Percentiles rank a stretch among this genome's conserved stretches.
Conservation (phyloP, 441 rosid genomes). For the Eugenia klotzschiana region DNA sequence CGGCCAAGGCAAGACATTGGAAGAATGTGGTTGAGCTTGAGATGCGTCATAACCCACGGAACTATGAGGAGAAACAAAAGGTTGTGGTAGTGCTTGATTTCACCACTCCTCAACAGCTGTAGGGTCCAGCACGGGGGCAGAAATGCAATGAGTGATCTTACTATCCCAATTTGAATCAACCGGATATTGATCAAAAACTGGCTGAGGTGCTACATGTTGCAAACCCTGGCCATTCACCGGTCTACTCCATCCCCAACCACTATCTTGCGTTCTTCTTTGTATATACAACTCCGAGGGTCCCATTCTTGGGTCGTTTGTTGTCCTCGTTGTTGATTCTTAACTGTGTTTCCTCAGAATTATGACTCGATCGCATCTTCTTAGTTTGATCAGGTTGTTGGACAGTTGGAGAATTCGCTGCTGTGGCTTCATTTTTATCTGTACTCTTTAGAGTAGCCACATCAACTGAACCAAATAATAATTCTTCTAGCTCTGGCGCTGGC, state of each 20-base stretch:
- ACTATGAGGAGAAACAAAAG: background rate
- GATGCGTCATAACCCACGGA: background rate
- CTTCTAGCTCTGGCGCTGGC: constrained; percentile 1
- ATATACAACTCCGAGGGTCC: background rate
- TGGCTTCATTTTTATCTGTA: background rate
- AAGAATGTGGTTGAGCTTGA: background rate
- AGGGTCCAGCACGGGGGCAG: background rate
- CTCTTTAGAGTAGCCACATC: background rate
- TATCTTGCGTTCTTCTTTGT: background rate
- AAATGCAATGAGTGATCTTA: background rate
- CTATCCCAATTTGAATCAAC: background rate
- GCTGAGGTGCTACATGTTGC: background rate
- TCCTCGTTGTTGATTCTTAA: background rate
- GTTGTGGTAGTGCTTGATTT: background rate
- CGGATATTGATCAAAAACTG: background rate
- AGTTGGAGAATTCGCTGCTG: background rate
- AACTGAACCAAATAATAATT: constrained; percentile 11
- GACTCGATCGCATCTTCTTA: constrained; percentile 1
- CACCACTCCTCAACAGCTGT: background rate
- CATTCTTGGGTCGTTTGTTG: background rate
- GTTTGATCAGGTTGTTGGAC: background rate
- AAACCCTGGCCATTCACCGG: background rate
- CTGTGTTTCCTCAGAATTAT: background rate
- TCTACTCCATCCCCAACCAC: background rate
- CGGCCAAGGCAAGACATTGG: background rate